Percentiles rank a stretch among this genome's conserved stretches.
Evolutionary conservation across 1,284 basidiomycete species (phyloP).

Genomic region (Cryptococcus sp.): DNA sequence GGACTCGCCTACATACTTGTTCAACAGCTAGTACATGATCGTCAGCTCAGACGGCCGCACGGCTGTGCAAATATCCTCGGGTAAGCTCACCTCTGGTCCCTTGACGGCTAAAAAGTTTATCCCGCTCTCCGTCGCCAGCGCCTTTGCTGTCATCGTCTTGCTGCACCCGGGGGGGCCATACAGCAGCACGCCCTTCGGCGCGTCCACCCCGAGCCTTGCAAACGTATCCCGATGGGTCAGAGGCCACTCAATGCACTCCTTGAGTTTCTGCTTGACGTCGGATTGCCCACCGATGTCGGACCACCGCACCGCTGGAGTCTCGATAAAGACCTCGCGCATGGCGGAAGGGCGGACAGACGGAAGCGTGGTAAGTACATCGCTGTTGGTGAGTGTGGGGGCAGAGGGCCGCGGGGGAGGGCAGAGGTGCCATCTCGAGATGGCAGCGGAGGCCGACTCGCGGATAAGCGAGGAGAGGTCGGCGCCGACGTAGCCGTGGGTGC

Average conservation of each 20-base stretch:
- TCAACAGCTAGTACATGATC: conserved; percentile 64
- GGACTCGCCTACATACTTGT: conserved; percentile 96
- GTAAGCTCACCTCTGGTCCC: conserved; percentile 79
- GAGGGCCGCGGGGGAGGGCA: conserved; percentile 12
- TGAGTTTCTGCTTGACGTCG: conserved; percentile 71
- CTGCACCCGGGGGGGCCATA: conserved; percentile 98
- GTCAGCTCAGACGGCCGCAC: neutral
- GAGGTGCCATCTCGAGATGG: conserved; percentile 77
- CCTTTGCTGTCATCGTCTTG: conserved; percentile 91
- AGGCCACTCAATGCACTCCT: conserved; percentile 93
- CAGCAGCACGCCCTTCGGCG: conserved; percentile 85
- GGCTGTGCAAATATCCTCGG: neutral
- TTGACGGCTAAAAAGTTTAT: conserved; percentile 98
- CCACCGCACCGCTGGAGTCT: conserved; percentile 78
- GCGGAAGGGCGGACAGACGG: conserved; percentile 83
- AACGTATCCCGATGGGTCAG: conserved; percentile 81
- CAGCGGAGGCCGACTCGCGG: conserved; percentile 84
- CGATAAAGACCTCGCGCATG: conserved; percentile 87
- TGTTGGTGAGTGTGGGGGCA: conserved; percentile 55
- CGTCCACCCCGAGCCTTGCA: conserved; percentile 76
- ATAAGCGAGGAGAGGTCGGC: conserved; percentile 91
- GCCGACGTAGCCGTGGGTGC: conserved; percentile 95
- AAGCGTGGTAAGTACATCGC: conserved; percentile 70
- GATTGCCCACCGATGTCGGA: conserved; percentile 86
- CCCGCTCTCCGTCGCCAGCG: conserved; percentile 90